Evolutionary conservation across 257 asterid species (phyloP).

Genomic region (Vinca minor): DNA sequence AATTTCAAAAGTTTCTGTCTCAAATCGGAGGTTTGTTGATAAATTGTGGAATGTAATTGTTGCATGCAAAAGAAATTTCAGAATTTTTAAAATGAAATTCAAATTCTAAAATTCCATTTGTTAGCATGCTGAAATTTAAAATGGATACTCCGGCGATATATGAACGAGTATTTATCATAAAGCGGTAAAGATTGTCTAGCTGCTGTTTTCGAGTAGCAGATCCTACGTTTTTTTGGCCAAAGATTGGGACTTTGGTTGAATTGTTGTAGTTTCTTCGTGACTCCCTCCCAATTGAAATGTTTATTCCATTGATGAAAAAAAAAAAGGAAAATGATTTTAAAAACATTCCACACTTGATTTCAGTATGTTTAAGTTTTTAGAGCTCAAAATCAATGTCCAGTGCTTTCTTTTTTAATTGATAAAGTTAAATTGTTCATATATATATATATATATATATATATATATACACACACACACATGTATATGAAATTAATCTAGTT

Average conservation of each 20-base stretch:
- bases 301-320: not conserved
- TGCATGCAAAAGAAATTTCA: not conserved
- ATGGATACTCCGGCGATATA: too few relatives aligned
- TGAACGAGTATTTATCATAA: not conserved
- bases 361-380: too few relatives aligned
- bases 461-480: too few relatives aligned
- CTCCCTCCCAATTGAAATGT: not conserved
- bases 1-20: too few relatives aligned
- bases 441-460: too few relatives aligned
- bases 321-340: not conserved
- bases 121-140: not conserved
- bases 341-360: not conserved
- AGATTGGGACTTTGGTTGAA: not conserved
- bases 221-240: not conserved
- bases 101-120: too few relatives aligned
- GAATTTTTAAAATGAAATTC: too few relatives aligned
- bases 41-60: not conserved
- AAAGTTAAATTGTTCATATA: not conserved
- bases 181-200: not conserved
- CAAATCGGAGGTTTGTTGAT: not conserved
- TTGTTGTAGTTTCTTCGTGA: not conserved
- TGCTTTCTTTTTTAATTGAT: not conserved
- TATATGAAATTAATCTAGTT: not conserved
- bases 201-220: not conserved
- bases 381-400: not conserved